Evolutionary conservation across 228 moss, liverwort and hornwort genomes (phyloP).

Genomic region (Sphagnum magellanicum): DNA sequence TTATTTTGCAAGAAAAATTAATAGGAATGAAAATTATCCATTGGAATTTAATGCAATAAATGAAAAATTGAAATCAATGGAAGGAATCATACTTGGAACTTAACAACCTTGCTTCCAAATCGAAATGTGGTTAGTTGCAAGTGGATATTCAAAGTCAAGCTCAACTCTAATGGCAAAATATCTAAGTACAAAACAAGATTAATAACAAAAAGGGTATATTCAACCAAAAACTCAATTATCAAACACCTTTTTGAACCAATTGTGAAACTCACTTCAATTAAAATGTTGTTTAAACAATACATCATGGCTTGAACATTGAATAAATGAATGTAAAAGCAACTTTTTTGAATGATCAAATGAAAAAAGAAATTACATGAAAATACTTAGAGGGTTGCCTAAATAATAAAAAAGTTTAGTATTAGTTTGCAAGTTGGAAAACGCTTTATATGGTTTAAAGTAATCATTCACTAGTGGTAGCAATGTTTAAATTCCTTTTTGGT

Average conservation of each 20-base stretch:
- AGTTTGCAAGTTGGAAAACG: conserved; percentile 1
- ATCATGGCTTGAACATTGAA: conserved; percentile 5
- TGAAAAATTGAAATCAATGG: not conserved
- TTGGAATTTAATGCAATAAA: not conserved
- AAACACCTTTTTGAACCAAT: not conserved
- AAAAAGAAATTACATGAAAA: not conserved
- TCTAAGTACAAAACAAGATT: not conserved
- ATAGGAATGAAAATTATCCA: not conserved
- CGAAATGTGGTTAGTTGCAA: not conserved
- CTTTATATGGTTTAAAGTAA: conserved; percentile 10
- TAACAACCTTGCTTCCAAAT: not conserved
- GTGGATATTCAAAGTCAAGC: conserved; percentile 3
- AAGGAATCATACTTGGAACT: not conserved
- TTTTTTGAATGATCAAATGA: not conserved
- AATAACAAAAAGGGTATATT: conserved; percentile 1
- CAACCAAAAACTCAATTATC: conserved; percentile 4
- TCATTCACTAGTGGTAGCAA: conserved; percentile 3
- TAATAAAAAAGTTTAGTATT: not conserved
- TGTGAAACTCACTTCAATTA: not conserved
- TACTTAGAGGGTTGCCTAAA: not conserved
- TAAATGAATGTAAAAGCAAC: conserved; percentile 8
- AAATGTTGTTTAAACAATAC: not conserved
- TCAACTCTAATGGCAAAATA: not conserved
- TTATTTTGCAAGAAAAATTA: not conserved
- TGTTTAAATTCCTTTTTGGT: conserved; percentile 2